Percentiles rank a stretch among this genome's conserved stretches.
Conservation (phyloP, 225 moss, liverwort and hornwort genomes). For the Marchantia paleacea region DNA sequence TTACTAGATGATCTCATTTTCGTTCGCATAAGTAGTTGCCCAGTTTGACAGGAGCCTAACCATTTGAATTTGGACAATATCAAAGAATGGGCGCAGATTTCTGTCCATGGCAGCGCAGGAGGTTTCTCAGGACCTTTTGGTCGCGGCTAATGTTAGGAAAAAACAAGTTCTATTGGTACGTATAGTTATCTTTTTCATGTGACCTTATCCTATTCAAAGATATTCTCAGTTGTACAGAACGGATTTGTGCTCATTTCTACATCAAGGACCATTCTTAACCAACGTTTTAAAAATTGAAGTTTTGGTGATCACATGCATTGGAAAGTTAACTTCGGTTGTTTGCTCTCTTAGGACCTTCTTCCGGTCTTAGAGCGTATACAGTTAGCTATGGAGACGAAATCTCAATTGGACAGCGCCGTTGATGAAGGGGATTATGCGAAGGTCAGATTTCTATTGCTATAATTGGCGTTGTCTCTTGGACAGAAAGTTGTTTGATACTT, state of each 20-base stretch:
- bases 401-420: slow-evolving; percentile 57
- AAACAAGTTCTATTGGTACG: slow-evolving; percentile 90
- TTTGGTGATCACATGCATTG: not conserved
- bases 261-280: not conserved
- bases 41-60: not conserved
- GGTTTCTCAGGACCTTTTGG: slow-evolving; percentile 86
- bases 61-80: not conserved
- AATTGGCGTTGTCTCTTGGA: no score
- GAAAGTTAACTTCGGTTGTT: slow-evolving; percentile 1
- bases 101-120: slow-evolving; percentile 80
- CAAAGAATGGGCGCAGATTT: slow-evolving; percentile 91
- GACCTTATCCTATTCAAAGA: not conserved
- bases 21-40: not conserved
- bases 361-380: slow-evolving; percentile 88
- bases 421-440: slow-evolving; percentile 73
- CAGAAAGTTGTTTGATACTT: no score
- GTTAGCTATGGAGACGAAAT: slow-evolving; percentile 79
- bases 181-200: not conserved
- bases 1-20: not conserved
- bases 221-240: not conserved
- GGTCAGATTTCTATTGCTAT: slow-evolving; percentile 40
- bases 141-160: slow-evolving; percentile 89
- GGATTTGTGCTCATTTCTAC: not conserved
- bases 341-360: slow-evolving; percentile 65
- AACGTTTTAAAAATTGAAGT: not conserved